A percentile compares a stretch with the other conserved stretches of the same genome.
These are phyloP conservation scores for Solanum microdontum DNA, from an alignment of 257 asterid genomes.

Conservation along the genomic window DNA sequence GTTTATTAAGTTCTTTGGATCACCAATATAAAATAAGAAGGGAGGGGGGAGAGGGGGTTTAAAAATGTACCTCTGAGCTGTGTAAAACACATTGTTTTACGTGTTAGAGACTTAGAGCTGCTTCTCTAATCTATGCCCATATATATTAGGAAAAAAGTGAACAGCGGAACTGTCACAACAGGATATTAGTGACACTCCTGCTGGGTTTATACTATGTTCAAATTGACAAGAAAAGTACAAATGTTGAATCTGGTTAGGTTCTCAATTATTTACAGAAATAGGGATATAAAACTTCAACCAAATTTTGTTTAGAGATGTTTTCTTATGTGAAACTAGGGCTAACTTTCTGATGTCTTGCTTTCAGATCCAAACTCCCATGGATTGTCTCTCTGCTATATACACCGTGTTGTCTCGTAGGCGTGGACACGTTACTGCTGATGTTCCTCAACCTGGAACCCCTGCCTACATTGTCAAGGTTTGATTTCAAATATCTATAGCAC, in stretches of 20 bases:
- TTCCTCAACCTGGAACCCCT: constrained; percentile 98
- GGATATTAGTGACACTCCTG: background rate
- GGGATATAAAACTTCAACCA: background rate
- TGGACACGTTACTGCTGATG: constrained; percentile 93
- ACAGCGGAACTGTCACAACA: background rate
- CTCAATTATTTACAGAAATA: background rate
- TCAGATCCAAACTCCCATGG: constrained; percentile 97
- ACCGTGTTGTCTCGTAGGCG: constrained; percentile 91
- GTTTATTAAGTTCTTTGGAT: background rate
- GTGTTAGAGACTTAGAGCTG: background rate
- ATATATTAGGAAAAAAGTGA: background rate
- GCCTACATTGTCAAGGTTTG: constrained; percentile 89
- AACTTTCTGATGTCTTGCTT: constrained; percentile 5
- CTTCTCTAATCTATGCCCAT: background rate
- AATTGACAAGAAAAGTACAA: background rate
- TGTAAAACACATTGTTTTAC: background rate
- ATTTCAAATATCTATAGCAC: background rate
- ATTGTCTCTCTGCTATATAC: constrained; percentile 91
- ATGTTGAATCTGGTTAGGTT: background rate
- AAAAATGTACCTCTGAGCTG: background rate
- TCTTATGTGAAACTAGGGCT: background rate
- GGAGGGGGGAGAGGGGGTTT: background rate
- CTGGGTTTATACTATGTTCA: background rate
- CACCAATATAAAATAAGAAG: background rate
- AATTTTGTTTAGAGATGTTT: background rate